Conservation (phyloP, 192 early-diverging fungal species). For the Dissophora ornata region DNA sequence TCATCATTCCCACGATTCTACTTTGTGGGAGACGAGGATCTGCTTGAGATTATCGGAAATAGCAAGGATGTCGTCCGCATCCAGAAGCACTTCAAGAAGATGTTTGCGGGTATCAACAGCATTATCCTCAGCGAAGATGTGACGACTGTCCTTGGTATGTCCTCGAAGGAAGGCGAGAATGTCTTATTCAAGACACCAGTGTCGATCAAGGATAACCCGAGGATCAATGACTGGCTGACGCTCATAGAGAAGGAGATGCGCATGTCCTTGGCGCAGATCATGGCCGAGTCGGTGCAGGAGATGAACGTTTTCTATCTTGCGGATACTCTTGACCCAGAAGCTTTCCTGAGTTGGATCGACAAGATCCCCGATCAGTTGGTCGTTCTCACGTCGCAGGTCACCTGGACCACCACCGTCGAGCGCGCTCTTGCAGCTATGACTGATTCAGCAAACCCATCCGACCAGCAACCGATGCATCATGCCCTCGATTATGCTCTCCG, state of each 20-base stretch:
- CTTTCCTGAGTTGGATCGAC: slow-evolving; percentile 87
- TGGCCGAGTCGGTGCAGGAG: slow-evolving; percentile 78
- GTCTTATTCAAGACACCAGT: slow-evolving; percentile 84
- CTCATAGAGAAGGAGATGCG: slow-evolving; percentile 95
- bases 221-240: slow-evolving; percentile 98
- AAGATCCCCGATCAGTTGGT: slow-evolving; percentile 93
- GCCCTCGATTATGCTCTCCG: slow-evolving; percentile 72
- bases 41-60: slow-evolving; percentile 99
- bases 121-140: slow-evolving; percentile 88
- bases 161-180: slow-evolving; percentile 93
- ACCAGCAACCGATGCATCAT: slow-evolving; percentile 63
- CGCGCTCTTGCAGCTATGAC: slow-evolving; percentile 67
- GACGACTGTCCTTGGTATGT: slow-evolving; percentile 80
- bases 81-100: slow-evolving; percentile 99
- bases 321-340: slow-evolving; percentile 61
- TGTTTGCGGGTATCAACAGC: slow-evolving; percentile 96
- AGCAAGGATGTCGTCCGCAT: slow-evolving; percentile 94
- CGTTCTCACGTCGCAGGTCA: slow-evolving; percentile 88
- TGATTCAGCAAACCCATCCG: slow-evolving; percentile 41
- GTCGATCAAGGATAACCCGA: slow-evolving; percentile 83
- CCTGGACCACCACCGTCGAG: slow-evolving; percentile 93
- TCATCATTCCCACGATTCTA: slow-evolving; percentile 99
- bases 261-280: slow-evolving; percentile 80
- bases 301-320: slow-evolving; percentile 71
- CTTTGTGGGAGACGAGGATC: slow-evolving; percentile 99